Evolutionary conservation across 2,329 filamentous ascomycete genomes (phyloP).

Genomic region (Phyllosticta citrichinensis): DNA sequence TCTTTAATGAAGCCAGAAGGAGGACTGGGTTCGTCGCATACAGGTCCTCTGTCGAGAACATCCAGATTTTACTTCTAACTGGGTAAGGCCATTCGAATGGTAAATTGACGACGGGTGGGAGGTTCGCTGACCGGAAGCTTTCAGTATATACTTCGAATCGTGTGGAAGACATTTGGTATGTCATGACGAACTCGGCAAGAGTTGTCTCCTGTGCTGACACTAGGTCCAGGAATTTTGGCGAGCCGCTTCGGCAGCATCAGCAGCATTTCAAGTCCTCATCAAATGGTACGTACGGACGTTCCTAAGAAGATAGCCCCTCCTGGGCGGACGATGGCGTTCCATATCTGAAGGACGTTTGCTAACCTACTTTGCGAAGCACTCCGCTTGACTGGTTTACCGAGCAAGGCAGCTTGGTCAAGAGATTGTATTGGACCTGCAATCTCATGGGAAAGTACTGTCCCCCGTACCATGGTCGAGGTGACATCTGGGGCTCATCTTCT

Average conservation of each 20-base stretch:
- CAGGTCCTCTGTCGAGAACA: constrained; percentile 47
- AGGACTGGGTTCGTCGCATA: constrained; percentile 49
- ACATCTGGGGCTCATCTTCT: constrained; percentile 1
- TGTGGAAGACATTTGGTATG: constrained; percentile 43
- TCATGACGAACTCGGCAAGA: background rate
- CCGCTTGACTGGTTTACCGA: constrained; percentile 38
- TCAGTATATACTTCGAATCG: constrained; percentile 40
- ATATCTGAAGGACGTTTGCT: background rate
- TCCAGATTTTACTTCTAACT: constrained; percentile 48
- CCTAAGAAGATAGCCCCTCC: too few relatives aligned
- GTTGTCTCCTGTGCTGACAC: background rate
- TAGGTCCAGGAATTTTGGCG: constrained; percentile 48
- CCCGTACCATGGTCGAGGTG: too few relatives aligned
- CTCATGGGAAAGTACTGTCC: constrained; percentile 42
- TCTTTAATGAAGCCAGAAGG: constrained; percentile 53
- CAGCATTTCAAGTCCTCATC: constrained; percentile 47
- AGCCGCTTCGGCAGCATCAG: constrained; percentile 45
- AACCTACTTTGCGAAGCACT: constrained; percentile 13
- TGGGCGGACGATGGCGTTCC: background rate
- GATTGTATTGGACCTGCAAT: constrained; percentile 48
- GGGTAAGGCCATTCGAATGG: constrained; percentile 32
- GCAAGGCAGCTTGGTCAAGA: constrained; percentile 43
- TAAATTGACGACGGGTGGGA: background rate
- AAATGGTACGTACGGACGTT: constrained; percentile 35
- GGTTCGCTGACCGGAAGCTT: background rate